Evolutionary conservation across 305 asterid species (phyloP), one percentile per base, ranked within the genome.

Genomic region (Solanum hybrid): DNA sequence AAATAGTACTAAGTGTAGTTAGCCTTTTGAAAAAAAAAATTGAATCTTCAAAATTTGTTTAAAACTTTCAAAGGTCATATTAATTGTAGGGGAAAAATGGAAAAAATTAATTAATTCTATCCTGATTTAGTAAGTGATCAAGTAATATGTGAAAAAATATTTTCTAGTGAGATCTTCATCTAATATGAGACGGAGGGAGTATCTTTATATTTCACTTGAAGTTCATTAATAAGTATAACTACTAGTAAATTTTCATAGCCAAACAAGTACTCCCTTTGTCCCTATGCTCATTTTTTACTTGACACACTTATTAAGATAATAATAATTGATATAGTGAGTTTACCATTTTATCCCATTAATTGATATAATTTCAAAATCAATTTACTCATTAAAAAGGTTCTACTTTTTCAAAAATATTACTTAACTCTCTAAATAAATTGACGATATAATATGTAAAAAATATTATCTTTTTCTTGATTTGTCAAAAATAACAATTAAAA

Each of bases 81-180:
- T 51, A 51, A 51, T 18, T 0, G n/a, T 51, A 51, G n/a, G n/a
- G 9, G 1, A 0, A 2, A 51, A 51, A 51, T 51, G 0, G 0
- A 20, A 6, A 51, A 51, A 6, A 1, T 0, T 51, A 18, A 18
- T 51, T 51, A 51, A 18, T 51, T 51, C 0, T 51, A 18, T 51
- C 4, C n/a, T 18, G 4, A 1, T 51, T 2, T 51, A 51, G 10
- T 16, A 51, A 51, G n/a, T 51, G 10, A 51, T 51, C 10, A 51
- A 2, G 4, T 51, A 51, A 18, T 51, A 18, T 51, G 67, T 51
- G 10, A 0, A 6, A 51, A 51, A 16, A 42, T 42, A 42, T 42
- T 42, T 51, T 51, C 57, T 16, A 51, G 67, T 51, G 8, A 51
- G n/a, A 51, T 51, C n/a, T 51, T 6, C 67, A 51, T 51, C 10